Base-by-base conservation (phyloP, 2,329 filamentous ascomycete genomes). In the Aschersonia sp. region DNA sequence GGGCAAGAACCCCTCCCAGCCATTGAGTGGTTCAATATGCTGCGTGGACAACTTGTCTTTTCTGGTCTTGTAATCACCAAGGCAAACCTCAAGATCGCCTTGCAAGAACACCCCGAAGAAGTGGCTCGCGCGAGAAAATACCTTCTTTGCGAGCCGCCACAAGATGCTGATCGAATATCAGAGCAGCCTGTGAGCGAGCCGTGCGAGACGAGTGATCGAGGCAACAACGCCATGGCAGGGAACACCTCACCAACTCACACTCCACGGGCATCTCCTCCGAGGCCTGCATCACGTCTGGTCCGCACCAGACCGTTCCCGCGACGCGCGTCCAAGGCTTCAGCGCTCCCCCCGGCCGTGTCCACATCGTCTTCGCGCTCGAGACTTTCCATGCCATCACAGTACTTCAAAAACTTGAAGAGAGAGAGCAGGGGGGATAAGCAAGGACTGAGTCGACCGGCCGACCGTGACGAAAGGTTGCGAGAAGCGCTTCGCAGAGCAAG, bases 11-110 rank as follows among this genome's bases (percentile, higher is more conserved):
- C 62, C 0, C 59, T 68, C 7, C 58, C 64, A 4, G 66, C 66
- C 2, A 56, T 70, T 4, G 56, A 70, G 30, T 76, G 68, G 65
- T 71, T 57, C 54, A 67, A 62, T 43, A 55, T 54, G 29, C 54
- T 58, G 1, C 49, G 51, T 2, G 59, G 57, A 4, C 52, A 43
- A 6, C 59, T 62, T 1, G 37, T 58, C 0, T 70, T 59, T 52
- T 56, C 47, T 6, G 51, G 52, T 12, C 56, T 59, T 45, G 50
- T 69, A 30, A 57, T 73, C 8, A 63, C 57, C 4, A 60, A 55
- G 32, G 49, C 53, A 9, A 69, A 64, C 41, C 50, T 72, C 5
- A 53, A 58, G 2, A 52, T 54, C 9, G 60, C 69, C 5, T 52
- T 67, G 9, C 51, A 55, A 1, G 53, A 52, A 4, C 69, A 69